Evolutionary conservation across 495 filamentous ascomycete species (phyloP), one percentile per base, ranked within the genome.

Genomic region (Hypoxylon subgilvum): DNA sequence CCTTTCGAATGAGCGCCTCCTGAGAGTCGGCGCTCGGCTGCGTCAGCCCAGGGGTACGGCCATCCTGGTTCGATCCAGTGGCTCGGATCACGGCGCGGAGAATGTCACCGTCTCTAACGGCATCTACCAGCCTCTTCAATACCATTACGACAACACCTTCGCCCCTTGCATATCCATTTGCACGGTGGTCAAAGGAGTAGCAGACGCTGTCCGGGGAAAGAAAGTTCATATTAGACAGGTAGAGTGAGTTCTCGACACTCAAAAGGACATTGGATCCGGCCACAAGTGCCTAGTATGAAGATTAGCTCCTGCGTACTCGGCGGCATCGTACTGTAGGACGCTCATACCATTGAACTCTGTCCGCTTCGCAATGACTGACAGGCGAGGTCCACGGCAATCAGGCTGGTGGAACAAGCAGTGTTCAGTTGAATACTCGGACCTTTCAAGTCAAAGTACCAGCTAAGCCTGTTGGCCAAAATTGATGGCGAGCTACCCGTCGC

Each of bases 401-500:
- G 45, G 22, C 86, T 88, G n/a, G 84, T 88, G 6, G 89, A 92
- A 67, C 89, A 94, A 14, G 89, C 89, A 0, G 89, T 90, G 66
- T 91, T 87, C 19, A 91, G 76, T 35, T 84, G 88, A 65, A 86
- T 84, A 47, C 85, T 68, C 0, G 69, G 70, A 5, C 77, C 74
- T 12, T 72, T 65, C 52, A 74, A 65, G 28, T 74, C 75, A 44
- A 79, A 81, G 27, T 72, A 79, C 39, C 76, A 76, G 6, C 78
- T 74, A 16, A 80, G 70, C 3, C 90, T 82, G 51, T 83, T 83
- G 14, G 79, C 73, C 1, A 82, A 43, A 2, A 84, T 72, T 0
- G 67, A 61, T 2, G 71, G 65, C 52, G 65, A 69, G 2, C 70
- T 73, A 5, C 74, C 73, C 0, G 61, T 67, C 1, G 52, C 54